Percentiles rank a stretch among this genome's conserved stretches.
phyloP scores from a whole-genome alignment of 2,329 filamentous ascomycete species.

The Nannizziopsis barbatae region DNA sequence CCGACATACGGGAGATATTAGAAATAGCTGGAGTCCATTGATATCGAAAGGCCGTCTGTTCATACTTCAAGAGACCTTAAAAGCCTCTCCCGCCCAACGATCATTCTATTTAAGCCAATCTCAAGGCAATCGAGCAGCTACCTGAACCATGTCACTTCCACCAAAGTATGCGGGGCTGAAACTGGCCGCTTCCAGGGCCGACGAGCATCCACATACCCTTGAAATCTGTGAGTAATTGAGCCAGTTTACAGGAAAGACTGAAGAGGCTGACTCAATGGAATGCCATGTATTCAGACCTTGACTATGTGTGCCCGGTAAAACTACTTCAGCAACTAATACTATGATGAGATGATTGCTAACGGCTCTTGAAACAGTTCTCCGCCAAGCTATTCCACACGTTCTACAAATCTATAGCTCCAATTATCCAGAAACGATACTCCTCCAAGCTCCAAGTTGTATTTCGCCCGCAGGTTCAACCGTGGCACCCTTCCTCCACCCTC shows the following conservation, averaged over 20 bases:
- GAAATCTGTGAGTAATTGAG: slow-evolving; percentile 28
- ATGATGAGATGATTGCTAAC: slow-evolving; percentile 4
- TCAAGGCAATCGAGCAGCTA: not conserved
- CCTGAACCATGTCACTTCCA: slow-evolving; percentile 43
- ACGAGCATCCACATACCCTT: slow-evolving; percentile 26
- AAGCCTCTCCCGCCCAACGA: too few relatives aligned
- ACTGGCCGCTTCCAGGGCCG: slow-evolving; percentile 17
- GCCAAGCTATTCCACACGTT: slow-evolving; percentile 69
- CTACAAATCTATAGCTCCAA: slow-evolving; percentile 52
- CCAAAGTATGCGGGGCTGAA: slow-evolving; percentile 48
- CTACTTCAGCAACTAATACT: slow-evolving; percentile 1
- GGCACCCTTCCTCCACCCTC: slow-evolving; percentile 79
- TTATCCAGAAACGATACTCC: slow-evolving; percentile 46
- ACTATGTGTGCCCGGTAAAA: slow-evolving; percentile 71
- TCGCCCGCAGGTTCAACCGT: slow-evolving; percentile 85
- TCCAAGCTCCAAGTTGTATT: slow-evolving; percentile 63
- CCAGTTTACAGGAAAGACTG: not conserved
- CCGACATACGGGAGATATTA: too few relatives aligned
- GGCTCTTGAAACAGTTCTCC: slow-evolving; percentile 40
- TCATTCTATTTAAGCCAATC: too few relatives aligned
- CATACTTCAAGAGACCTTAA: too few relatives aligned
- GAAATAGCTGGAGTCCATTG: too few relatives aligned
- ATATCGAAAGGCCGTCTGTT: too few relatives aligned
- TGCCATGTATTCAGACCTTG: slow-evolving; percentile 48
- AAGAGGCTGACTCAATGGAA: not conserved